phyloP scores from a whole-genome alignment of 495 filamentous ascomycete species.

The Neohortaea acidophila region DNA sequence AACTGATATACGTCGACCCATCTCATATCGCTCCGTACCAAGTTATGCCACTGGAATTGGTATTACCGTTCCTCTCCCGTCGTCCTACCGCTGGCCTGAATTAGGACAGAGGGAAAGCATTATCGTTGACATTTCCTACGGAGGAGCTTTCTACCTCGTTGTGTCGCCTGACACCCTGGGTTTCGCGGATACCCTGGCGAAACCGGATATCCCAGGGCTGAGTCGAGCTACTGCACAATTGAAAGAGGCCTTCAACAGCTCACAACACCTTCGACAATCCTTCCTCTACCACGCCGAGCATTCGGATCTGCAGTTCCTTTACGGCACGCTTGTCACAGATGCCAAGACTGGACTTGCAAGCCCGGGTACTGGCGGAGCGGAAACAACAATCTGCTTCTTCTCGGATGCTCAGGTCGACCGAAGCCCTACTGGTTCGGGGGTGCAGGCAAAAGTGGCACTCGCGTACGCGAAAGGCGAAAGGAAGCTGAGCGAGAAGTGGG shows the following conservation, averaged over 20 bases:
- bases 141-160: slow-evolving; percentile 11
- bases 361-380: slow-evolving; percentile 2
- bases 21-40: slow-evolving; percentile 7
- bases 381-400: slow-evolving; percentile 15
- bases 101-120: slow-evolving; percentile 2
- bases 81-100: slow-evolving; percentile 4
- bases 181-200: not conserved
- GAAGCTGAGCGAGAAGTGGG: slow-evolving; percentile 2
- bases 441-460: slow-evolving; percentile 11
- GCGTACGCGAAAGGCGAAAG: slow-evolving; percentile 6
- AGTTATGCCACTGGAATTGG: slow-evolving; percentile 1
- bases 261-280: not conserved
- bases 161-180: slow-evolving; percentile 4
- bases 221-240: not conserved
- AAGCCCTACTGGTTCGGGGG: slow-evolving; percentile 14
- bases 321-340: slow-evolving; percentile 2
- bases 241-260: slow-evolving; percentile 5
- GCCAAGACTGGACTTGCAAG: too few species aligned
- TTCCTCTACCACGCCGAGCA: slow-evolving; percentile 1
- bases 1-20: slow-evolving; percentile 2
- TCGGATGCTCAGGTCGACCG: slow-evolving; percentile 15
- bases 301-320: not conserved
- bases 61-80: not conserved
- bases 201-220: slow-evolving; percentile 1
- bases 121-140: slow-evolving; percentile 4